A percentile compares a stretch with the other conserved stretches of the same genome.
These are phyloP conservation scores for Talaromyces trachyspermus DNA, from an alignment of 495 filamentous ascomycete species.

Conservation along the genomic window DNA sequence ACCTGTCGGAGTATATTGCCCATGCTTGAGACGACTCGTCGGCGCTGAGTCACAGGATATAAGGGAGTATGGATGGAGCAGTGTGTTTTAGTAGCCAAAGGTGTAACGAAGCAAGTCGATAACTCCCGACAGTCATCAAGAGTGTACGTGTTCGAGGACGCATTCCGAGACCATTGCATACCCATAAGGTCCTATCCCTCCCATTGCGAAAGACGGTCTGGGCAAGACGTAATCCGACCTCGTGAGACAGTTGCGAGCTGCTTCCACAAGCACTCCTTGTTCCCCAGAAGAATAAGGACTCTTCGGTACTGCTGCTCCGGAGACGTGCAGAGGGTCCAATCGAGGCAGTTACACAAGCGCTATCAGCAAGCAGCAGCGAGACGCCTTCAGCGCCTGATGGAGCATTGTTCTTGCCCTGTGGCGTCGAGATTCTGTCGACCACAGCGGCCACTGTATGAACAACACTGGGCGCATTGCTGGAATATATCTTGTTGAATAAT, in stretches of 20 bases:
- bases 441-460: conserved; percentile 28
- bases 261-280: not conserved
- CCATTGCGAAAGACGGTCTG: conserved; percentile 74
- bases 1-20: conserved; percentile 78
- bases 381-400: conserved; percentile 25
- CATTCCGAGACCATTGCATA: conserved; percentile 44
- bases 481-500: conserved; percentile 10
- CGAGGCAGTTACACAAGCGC: conserved; percentile 25
- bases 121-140: conserved; percentile 23
- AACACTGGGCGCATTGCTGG: conserved; percentile 1
- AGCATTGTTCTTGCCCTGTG: not conserved
- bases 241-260: conserved; percentile 10
- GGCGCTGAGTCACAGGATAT: conserved; percentile 55
- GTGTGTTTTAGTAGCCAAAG: conserved; percentile 12
- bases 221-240: conserved; percentile 55
- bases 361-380: conserved; percentile 23
- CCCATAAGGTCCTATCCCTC: conserved; percentile 52
- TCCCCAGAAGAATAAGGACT: conserved; percentile 28
- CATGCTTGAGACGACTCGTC: conserved; percentile 57
- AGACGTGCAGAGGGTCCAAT: conserved; percentile 22
- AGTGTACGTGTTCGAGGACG: conserved; percentile 13
- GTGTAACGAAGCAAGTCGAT: conserved; percentile 23
- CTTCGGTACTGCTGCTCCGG: conserved; percentile 22
- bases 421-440: conserved; percentile 29
- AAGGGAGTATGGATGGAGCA: conserved; percentile 42